A percentile compares a stretch with the other conserved stretches of the same genome.
Conservation (phyloP, 2,329 filamentous ascomycete species). For the Colletotrichum tropicicola region DNA sequence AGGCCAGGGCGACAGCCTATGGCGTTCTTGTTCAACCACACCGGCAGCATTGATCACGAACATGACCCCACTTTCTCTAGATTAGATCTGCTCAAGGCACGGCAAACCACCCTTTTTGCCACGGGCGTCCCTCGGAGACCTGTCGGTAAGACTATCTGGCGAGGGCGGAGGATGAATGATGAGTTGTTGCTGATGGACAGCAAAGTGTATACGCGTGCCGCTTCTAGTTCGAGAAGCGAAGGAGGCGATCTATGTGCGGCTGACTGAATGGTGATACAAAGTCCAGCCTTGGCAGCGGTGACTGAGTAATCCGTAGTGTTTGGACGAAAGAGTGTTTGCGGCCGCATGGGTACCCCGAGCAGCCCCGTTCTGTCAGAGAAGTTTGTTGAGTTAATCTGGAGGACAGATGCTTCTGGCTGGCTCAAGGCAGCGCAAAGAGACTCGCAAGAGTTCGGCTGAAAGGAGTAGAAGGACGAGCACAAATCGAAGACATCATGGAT, state of each 20-base stretch:
- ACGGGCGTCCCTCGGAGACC: conserved; percentile 24
- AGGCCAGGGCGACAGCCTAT: conserved; percentile 10
- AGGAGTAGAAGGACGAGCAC: not conserved
- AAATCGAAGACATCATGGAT: not conserved
- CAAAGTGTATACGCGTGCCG: not conserved
- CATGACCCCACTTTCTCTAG: not conserved
- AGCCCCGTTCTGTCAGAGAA: not conserved
- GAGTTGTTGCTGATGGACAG: not conserved
- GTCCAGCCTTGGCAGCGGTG: conserved; percentile 7
- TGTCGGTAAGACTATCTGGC: conserved; percentile 18
- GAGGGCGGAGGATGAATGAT: not conserved
- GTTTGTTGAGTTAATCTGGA: not conserved
- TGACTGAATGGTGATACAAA: conserved; percentile 16
- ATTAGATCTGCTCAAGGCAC: conserved; percentile 2
- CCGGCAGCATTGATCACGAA: conserved; percentile 8
- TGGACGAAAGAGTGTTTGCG: not conserved
- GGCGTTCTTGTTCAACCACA: not conserved
- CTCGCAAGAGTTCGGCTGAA: not conserved
- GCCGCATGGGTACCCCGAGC: not conserved
- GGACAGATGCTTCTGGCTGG: not conserved
- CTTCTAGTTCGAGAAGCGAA: conserved; percentile 5
- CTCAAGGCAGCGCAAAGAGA: not conserved
- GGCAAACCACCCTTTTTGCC: not conserved
- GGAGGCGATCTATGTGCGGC: conserved; percentile 18
- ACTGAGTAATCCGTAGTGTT: conserved; percentile 19